A percentile compares a stretch with the other conserved stretches of the same genome.
Conservation (phyloP, 352 stramenopile species). For the Halophytophthora batemanensis region DNA sequence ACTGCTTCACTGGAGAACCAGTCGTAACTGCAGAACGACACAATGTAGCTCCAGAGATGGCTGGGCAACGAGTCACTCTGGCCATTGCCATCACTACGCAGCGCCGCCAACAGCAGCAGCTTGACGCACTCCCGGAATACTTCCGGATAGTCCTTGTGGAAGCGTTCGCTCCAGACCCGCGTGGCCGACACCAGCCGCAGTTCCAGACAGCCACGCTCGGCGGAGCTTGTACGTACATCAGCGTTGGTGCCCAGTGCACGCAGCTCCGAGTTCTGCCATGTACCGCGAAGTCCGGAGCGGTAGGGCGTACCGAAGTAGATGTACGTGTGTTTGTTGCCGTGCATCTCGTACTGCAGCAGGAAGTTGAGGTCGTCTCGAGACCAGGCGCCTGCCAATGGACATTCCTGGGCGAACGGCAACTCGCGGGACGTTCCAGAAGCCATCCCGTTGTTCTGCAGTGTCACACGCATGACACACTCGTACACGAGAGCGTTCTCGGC, state of each 20-base stretch:
- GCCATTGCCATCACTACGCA: slow-evolving; percentile 9
- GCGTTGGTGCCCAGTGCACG: slow-evolving; percentile 14
- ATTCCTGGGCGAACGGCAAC: slow-evolving; percentile 50
- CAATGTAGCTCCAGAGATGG: slow-evolving; percentile 37
- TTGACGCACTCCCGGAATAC: slow-evolving; percentile 38
- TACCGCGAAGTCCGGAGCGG: slow-evolving; percentile 35
- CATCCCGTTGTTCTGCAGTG: slow-evolving; percentile 36
- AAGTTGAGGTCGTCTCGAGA: slow-evolving; percentile 37
- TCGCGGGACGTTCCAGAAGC: slow-evolving; percentile 47
- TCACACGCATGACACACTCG: slow-evolving; percentile 40
- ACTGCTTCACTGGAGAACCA: slow-evolving; percentile 31
- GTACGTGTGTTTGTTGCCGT: slow-evolving; percentile 48
- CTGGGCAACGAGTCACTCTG: slow-evolving; percentile 22
- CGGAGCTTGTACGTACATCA: slow-evolving; percentile 16
- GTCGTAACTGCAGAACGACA: slow-evolving; percentile 43
- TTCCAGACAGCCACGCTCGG: slow-evolving; percentile 39
- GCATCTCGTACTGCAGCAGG: slow-evolving; percentile 50
- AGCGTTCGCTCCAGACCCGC: slow-evolving; percentile 36
- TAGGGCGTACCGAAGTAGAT: slow-evolving; percentile 44
- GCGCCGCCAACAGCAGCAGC: slow-evolving; percentile 30
- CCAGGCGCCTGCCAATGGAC: slow-evolving; percentile 45
- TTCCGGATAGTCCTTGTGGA: slow-evolving; percentile 38
- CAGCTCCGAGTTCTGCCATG: slow-evolving; percentile 50
- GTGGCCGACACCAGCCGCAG: slow-evolving; percentile 28
- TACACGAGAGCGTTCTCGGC: slow-evolving; percentile 58